Conservation (phyloP, 2,329 filamentous ascomycete species). For the Zarea fungicola region DNA sequence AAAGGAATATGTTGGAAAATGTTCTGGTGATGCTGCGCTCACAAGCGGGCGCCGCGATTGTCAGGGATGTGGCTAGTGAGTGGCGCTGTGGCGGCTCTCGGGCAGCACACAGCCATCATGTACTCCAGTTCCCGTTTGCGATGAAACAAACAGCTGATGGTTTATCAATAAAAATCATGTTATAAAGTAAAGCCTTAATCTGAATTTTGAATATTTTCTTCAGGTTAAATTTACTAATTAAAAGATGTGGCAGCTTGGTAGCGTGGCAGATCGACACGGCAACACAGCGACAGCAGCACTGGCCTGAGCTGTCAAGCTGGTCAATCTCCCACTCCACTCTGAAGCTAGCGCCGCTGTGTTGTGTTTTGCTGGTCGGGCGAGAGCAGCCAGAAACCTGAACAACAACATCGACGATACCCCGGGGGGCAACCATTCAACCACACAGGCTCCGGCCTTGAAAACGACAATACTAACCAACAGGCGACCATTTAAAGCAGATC, state of each 20-base stretch:
- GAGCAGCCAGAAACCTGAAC: background rate
- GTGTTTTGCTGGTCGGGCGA: conserved; percentile 7
- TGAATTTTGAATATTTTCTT: too few species aligned
- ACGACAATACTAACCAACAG: conserved; percentile 12
- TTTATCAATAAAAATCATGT: too few species aligned
- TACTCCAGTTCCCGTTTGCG: too few species aligned
- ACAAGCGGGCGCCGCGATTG: background rate
- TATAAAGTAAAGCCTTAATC: too few species aligned
- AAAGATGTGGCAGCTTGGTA: too few species aligned
- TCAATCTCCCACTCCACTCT: conserved; percentile 4
- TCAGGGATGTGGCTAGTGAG: conserved; percentile 11
- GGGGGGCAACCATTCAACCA: conserved; percentile 8
- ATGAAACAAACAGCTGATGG: too few species aligned
- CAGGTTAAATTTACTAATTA: too few species aligned
- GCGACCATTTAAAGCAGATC: too few species aligned
- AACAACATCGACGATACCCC: conserved; percentile 6
- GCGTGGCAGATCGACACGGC: too few species aligned
- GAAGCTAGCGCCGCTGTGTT: background rate
- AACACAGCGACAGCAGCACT: background rate
- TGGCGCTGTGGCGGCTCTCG: background rate
- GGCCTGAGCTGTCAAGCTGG: background rate
- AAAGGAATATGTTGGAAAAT: background rate
- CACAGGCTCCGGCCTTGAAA: conserved; percentile 8
- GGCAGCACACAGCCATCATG: background rate
- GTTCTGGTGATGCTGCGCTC: conserved; percentile 5